Evolutionary conservation across 306 rosid genomes (phyloP).

Genomic region (Begonia peltatifolia): DNA sequence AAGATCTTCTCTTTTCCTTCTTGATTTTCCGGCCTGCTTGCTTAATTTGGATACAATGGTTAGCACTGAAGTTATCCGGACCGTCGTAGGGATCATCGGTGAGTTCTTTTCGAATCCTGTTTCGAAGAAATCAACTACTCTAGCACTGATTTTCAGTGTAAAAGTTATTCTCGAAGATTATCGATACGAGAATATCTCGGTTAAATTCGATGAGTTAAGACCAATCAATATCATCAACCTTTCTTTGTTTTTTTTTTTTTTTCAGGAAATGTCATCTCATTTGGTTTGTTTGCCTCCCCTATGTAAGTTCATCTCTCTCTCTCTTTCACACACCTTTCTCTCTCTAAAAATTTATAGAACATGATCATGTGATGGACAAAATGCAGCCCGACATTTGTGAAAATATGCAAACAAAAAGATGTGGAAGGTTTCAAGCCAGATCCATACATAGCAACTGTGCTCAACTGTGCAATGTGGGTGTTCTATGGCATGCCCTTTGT

Average conservation of each 20-base stretch:
- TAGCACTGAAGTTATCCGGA: constrained; percentile 9
- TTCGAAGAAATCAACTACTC: too few relatives aligned
- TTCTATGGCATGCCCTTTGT: constrained; percentile 61
- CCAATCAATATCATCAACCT: too few relatives aligned
- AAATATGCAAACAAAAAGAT: constrained; percentile 36
- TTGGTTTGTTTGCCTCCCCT: constrained; percentile 58
- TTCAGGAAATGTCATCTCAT: constrained; percentile 73
- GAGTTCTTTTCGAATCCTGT: background rate
- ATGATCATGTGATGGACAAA: background rate
- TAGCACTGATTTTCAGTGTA: too few relatives aligned
- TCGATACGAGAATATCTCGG: too few relatives aligned
- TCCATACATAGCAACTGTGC: constrained; percentile 56
- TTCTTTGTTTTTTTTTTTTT: background rate
- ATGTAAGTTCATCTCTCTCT: constrained; percentile 23
- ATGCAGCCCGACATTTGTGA: constrained; percentile 60
- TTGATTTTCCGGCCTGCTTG: too few relatives aligned
- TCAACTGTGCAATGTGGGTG: constrained; percentile 59
- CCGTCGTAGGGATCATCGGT: constrained; percentile 39
- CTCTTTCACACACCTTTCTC: background rate
- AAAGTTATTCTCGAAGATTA: too few relatives aligned
- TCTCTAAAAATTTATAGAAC: too few relatives aligned
- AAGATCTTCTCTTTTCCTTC: too few relatives aligned
- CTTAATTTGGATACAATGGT: constrained; percentile 4
- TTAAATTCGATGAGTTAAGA: too few relatives aligned
- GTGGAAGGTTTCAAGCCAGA: constrained; percentile 70